Base-by-base conservation (phyloP, 2,329 filamentous ascomycete species). In the Blastomyces parvus region DNA sequence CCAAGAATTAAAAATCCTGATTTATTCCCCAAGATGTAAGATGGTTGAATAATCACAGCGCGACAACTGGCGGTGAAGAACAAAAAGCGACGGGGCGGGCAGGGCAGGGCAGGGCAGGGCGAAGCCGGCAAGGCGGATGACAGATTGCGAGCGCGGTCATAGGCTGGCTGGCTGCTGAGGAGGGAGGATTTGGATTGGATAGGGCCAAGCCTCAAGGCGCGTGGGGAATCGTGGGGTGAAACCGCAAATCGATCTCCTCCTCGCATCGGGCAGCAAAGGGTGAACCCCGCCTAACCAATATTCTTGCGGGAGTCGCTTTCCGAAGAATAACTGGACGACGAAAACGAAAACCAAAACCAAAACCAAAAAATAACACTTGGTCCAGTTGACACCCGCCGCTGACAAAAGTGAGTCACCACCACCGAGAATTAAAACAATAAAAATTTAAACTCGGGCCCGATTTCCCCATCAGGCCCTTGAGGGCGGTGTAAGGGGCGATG, bases 141-240 rank as follows among this genome's bases (percentile, higher is more conserved):
- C 27, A 19, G 17, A 2, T 8, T 25, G 38, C 14, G 22, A 5
- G 38, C 14, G 22, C 22, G n/a, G 27, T n/a, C 14, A 42, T 19
- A 27, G 57, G 57, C 57, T 59, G 38, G 44, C 27, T 59, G 44
- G 44, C n/a, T n/a, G n/a, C n/a, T n/a, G n/a, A n/a, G n/a, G n/a
- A n/a, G n/a, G n/a, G n/a, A n/a, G n/a, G n/a, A n/a, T n/a, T n/a
- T n/a, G n/a, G n/a, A n/a, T n/a, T n/a, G 36, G 13, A 38, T 13
- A 13, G 36, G 36, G 36, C 57, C 33, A 38, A 33, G 55, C 53
- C 27, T 7, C 36, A 58, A n/a, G n/a, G n/a, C n/a, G n/a, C n/a
- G n/a, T n/a, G 55, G 38, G 55, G 9, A 30, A 11, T 25, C 38
- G 42, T 44, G 57, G 42, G 57, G 57, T 30, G 22, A 22, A 22